Percentiles rank a stretch among this genome's conserved stretches.
phyloP scores from a whole-genome alignment of 1,284 basidiomycete species.

The Naganishia albida region DNA sequence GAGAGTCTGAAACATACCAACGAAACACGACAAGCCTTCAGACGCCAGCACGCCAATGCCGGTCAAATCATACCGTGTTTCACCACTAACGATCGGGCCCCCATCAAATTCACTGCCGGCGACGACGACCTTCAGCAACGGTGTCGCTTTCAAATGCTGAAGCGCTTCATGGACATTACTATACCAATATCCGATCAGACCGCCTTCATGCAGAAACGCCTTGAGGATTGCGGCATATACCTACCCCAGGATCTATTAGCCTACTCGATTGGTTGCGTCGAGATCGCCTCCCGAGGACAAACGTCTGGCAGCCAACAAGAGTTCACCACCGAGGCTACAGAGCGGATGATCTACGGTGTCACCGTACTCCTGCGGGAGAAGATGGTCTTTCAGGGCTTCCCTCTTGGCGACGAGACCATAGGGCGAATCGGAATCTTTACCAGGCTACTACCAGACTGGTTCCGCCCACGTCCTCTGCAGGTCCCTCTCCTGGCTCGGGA shows the following conservation, averaged over 20 bases:
- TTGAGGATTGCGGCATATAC: conserved; percentile 61
- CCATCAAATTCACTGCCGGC: conserved; percentile 1
- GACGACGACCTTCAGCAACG: background rate
- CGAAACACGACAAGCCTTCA: conserved; percentile 19
- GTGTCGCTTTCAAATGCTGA: conserved; percentile 22
- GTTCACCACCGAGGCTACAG: conserved; percentile 75
- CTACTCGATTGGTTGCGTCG: conserved; percentile 80
- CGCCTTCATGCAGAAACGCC: conserved; percentile 44
- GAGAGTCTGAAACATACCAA: conserved; percentile 25
- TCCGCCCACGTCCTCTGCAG: conserved; percentile 69
- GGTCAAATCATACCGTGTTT: conserved; percentile 22
- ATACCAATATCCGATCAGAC: conserved; percentile 49
- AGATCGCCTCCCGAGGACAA: conserved; percentile 74
- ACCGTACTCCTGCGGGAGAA: conserved; percentile 61
- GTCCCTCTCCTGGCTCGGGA: conserved; percentile 80
- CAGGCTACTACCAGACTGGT: conserved; percentile 84
- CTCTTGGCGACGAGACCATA: conserved; percentile 62
- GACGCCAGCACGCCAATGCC: conserved; percentile 23
- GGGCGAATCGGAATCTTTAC: conserved; percentile 82
- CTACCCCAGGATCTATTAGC: conserved; percentile 86
- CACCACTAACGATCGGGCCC: conserved; percentile 13
- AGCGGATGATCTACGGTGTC: conserved; percentile 73
- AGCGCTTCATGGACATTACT: conserved; percentile 34
- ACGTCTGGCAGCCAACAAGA: conserved; percentile 53
- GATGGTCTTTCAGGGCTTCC: conserved; percentile 36